Evolutionary conservation across 208 protist genomes (phyloP), one percentile per base, ranked within the genome.

Genomic region (Trypanosoma mega): DNA sequence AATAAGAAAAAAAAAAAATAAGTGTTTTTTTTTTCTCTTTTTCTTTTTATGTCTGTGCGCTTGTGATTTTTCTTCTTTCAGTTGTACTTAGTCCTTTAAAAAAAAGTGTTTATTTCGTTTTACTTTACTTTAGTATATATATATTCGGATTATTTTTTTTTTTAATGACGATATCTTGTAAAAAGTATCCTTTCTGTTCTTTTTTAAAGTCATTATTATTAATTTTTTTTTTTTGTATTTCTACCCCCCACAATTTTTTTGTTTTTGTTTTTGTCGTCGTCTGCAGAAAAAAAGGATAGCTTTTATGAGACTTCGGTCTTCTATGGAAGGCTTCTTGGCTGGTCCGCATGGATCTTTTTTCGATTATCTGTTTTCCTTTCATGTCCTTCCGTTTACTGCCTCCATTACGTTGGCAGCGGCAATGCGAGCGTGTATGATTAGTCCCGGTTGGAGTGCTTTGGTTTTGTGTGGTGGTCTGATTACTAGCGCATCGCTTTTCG

Each of bases 401-500:
- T 21, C 54, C 1, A 14, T 63, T 2, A 21, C 43, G 29, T 21
- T 29, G 6, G 14, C 29, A 2, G 34, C 61, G 6, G n/a, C n/a
- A 16, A 14, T 77, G 23, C 29, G 16, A 36, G 3, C 49, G 1
- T 41, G 26, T 44, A 39, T 34, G 5, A 21, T 31, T 41, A 4
- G 5, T 3, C 21, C 34, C 6, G 3, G 57, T 1, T 60, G 34
- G 6, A 29, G 11, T 45, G 34, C 62, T 18, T 8, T 80, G 46
- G 58, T 44, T 27, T 30, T 64, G 21, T 0, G 41, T 24, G 9
- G 61, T 51, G 82, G 74, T 6, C 2, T 69, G 11, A 11, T 63
- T 11, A 11, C 59, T 1, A 66, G 47, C 0, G 63, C 27, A 43
- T 12, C 56, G 1, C 49, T 72, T n/a, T 86, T 81, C 62, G 20